phyloP scores from a whole-genome alignment of 1,284 basidiomycete species.

The Taiwanofungus camphoratus region DNA sequence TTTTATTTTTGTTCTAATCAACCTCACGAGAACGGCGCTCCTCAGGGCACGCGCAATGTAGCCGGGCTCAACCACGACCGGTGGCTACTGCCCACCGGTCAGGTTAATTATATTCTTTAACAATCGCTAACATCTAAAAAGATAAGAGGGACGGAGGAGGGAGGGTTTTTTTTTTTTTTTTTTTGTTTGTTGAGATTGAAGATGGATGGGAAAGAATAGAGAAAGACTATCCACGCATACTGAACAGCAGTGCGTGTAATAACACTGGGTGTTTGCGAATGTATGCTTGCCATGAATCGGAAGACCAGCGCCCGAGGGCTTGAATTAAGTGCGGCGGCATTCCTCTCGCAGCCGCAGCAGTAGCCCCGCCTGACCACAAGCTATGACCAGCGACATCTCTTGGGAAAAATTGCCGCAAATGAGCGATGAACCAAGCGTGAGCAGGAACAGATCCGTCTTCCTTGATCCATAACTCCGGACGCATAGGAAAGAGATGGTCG shows the following conservation, averaged over 20 bases:
- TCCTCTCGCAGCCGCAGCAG: slow-evolving; percentile 27
- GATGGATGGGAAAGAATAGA: neutral
- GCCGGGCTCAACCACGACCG: neutral
- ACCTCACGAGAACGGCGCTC: too few relatives aligned
- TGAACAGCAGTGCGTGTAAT: slow-evolving; percentile 8
- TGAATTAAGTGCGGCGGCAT: slow-evolving; percentile 30
- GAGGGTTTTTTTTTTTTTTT: too few relatives aligned
- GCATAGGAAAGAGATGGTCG: slow-evolving; percentile 13
- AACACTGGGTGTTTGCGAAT: slow-evolving; percentile 31
- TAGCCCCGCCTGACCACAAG: slow-evolving; percentile 32
- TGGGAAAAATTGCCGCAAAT: slow-evolving; percentile 14
- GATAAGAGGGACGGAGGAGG: neutral
- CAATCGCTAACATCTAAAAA: neutral
- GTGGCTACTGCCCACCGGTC: neutral
- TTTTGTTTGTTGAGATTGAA: too few relatives aligned
- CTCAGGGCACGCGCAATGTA: too few relatives aligned
- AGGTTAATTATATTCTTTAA: neutral
- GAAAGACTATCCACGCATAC: neutral
- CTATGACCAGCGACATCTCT: slow-evolving; percentile 29
- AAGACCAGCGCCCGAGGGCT: slow-evolving; percentile 32
- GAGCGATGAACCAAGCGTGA: slow-evolving; percentile 21
- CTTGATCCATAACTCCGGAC: slow-evolving; percentile 18
- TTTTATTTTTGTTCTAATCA: too few relatives aligned
- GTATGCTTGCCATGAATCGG: slow-evolving; percentile 30
- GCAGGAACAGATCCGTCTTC: slow-evolving; percentile 20